Base-by-base conservation (phyloP, 805 yeast genomes). In the Brettanomyces sp. region DNA sequence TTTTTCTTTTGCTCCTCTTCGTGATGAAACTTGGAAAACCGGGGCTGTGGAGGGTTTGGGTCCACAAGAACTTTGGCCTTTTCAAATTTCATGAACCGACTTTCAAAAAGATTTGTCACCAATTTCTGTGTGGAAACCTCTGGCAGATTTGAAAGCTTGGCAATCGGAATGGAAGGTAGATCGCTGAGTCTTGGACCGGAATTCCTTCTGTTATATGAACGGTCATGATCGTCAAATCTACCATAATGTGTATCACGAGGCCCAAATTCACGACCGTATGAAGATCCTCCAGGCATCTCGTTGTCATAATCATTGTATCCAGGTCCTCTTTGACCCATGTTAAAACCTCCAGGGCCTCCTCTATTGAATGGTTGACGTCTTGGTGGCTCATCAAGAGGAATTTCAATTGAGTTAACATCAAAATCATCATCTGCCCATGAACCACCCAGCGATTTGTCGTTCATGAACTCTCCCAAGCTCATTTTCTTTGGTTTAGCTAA, bases 401-500 rank as follows among this genome's bases (percentile, higher is more conserved):
- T 74, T 37, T 77, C 76, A 53, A 80, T 77, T 35, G 82, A 73
- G 38, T 73, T 72, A 62, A 80, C 66, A 56, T 80, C 87, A 47
- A 80, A 77, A 55, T 80, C 85, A 57, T 77, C 85, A 53, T 80
- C 86, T 14, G 85, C 85, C 87, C 87, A 80, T 6, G 49, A 45
- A 6, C 74, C 73, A 13, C 78, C 79, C 36, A 70, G 55, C 38
- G 67, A 56, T 41, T 69, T 67, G 49, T 70, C 74, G 25, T 68
- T 70, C 45, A 67, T 60, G 55, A 72, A 72, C 50, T 71, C 76
- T 48, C 67, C 67, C 25, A 72, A 56, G 30, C 74, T 66, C 75
- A 72, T 72, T 52, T 69, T 71, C 49, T 69, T 71, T 37, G 62
- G 55, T 18, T 56, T 64, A 54, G 37, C 33, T 33, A 33, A 25